Conservation (phyloP, 2,329 filamentous ascomycete species). For the Penicillium sp. region DNA sequence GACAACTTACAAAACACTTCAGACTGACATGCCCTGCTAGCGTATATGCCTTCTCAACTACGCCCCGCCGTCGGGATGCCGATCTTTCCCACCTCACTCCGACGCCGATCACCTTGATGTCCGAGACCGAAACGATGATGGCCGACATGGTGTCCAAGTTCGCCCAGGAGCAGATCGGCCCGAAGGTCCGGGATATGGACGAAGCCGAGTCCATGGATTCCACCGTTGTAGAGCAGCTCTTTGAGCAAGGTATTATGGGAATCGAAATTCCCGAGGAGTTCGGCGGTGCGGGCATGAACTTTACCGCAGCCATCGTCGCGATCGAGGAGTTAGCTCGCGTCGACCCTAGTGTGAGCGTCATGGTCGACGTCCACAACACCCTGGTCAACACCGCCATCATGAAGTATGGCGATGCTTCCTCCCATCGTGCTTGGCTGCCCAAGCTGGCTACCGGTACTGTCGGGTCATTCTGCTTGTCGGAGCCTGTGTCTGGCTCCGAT, state of each 20-base stretch:
- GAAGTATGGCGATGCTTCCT: slow-evolving; percentile 73
- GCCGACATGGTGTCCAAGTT: slow-evolving; percentile 87
- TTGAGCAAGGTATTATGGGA: slow-evolving; percentile 96
- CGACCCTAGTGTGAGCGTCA: slow-evolving; percentile 89
- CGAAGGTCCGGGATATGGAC: slow-evolving; percentile 95
- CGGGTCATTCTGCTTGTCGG: slow-evolving; percentile 86
- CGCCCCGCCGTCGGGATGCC: slow-evolving; percentile 53
- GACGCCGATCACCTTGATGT: slow-evolving; percentile 89
- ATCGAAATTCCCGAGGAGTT: slow-evolving; percentile 97
- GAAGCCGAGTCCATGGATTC: slow-evolving; percentile 94
- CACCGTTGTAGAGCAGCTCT: slow-evolving; percentile 81
- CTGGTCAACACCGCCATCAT: slow-evolving; percentile 91
- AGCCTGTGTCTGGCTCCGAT: slow-evolving; percentile 89
- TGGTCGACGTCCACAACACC: slow-evolving; percentile 98
- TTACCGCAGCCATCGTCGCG: slow-evolving; percentile 90
- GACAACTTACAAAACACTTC: neutral
- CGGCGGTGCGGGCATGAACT: slow-evolving; percentile 97
- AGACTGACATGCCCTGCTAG: slow-evolving; percentile 24
- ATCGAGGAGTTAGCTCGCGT: slow-evolving; percentile 95
- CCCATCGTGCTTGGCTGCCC: slow-evolving; percentile 87
- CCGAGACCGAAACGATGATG: slow-evolving; percentile 87
- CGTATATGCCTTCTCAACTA: slow-evolving; percentile 60
- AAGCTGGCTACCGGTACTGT: slow-evolving; percentile 85
- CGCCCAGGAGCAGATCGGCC: slow-evolving; percentile 80
- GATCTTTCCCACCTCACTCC: slow-evolving; percentile 77